Conservation (phyloP, 371 early-diverging fungal species). For the Mucor piriformis region DNA sequence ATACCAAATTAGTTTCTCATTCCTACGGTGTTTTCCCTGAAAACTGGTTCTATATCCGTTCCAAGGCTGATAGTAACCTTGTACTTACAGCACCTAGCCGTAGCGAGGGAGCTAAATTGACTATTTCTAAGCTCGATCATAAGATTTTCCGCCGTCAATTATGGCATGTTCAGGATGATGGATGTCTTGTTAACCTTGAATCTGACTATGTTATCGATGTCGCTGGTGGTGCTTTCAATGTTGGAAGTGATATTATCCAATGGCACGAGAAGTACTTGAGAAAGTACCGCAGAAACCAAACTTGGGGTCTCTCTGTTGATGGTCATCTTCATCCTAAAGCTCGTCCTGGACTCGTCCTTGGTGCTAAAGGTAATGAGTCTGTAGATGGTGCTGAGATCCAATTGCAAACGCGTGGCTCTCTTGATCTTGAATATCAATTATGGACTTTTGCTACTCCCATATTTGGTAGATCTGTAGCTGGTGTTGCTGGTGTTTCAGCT, state of each 20-base stretch:
- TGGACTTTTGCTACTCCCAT: constrained; percentile 46
- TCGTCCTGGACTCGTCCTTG: constrained; percentile 40
- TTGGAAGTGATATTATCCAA: constrained; percentile 36
- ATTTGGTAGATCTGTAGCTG: constrained; percentile 27
- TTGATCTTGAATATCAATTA: constrained; percentile 32
- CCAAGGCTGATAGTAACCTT: constrained; percentile 33
- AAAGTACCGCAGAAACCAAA: constrained; percentile 43
- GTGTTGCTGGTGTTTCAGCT: constrained; percentile 8
- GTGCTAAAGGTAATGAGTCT: constrained; percentile 22
- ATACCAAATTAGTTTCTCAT: constrained; percentile 34
- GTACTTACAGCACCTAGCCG: constrained; percentile 33
- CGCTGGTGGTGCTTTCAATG: constrained; percentile 43
- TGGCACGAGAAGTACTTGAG: constrained; percentile 40
- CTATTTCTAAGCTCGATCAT: constrained; percentile 34
- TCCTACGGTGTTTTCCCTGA: constrained; percentile 45
- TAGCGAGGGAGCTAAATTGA: constrained; percentile 36
- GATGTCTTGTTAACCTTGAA: constrained; percentile 53
- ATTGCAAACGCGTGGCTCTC: constrained; percentile 38
- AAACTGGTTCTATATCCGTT: constrained; percentile 48
- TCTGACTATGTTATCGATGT: constrained; percentile 56
- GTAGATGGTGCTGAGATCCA: constrained; percentile 34
- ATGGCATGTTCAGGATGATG: constrained; percentile 57
- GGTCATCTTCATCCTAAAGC: constrained; percentile 44
- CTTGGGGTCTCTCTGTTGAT: constrained; percentile 49
- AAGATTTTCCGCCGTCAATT: constrained; percentile 52